Evolutionary conservation across 371 early-diverging fungal species (phyloP).

Genomic region (Phascolomyces articulosus): DNA sequence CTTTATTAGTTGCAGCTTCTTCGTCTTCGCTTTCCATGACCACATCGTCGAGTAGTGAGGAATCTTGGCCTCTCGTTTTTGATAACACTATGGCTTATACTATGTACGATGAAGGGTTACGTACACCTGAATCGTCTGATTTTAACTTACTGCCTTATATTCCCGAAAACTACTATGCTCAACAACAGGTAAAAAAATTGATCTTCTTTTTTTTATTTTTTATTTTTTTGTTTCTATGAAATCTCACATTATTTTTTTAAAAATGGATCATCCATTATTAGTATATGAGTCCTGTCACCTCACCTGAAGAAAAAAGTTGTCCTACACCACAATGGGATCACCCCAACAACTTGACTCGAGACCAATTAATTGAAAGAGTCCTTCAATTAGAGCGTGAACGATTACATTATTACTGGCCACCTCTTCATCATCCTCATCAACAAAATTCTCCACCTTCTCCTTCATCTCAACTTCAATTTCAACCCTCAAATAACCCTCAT

Average conservation of each 20-base stretch:
- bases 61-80: slow-evolving; percentile 6
- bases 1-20: not conserved
- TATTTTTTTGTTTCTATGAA: too few relatives aligned
- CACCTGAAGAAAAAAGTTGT: slow-evolving; percentile 3
- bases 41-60: slow-evolving; percentile 7
- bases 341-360: slow-evolving; percentile 30
- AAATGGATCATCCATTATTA: too few relatives aligned
- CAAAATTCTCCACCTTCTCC: too few relatives aligned
- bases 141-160: not conserved
- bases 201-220: not conserved
- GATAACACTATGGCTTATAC: slow-evolving; percentile 5
- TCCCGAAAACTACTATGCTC: slow-evolving; percentile 4
- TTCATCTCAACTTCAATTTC: too few relatives aligned
- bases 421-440: slow-evolving; percentile 5
- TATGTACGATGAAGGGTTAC: slow-evolving; percentile 4
- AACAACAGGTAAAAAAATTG: not conserved
- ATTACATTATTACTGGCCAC: slow-evolving; percentile 7
- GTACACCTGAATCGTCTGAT: slow-evolving; percentile 5
- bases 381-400: slow-evolving; percentile 40
- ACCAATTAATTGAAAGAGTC: slow-evolving; percentile 38
- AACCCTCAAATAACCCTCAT: not conserved
- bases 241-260: too few relatives aligned
- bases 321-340: slow-evolving; percentile 1
- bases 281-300: not conserved
- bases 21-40: not conserved